Base-by-base conservation (phyloP, 2,329 filamentous ascomycete species). In the Pochonia chlamydosporia region DNA sequence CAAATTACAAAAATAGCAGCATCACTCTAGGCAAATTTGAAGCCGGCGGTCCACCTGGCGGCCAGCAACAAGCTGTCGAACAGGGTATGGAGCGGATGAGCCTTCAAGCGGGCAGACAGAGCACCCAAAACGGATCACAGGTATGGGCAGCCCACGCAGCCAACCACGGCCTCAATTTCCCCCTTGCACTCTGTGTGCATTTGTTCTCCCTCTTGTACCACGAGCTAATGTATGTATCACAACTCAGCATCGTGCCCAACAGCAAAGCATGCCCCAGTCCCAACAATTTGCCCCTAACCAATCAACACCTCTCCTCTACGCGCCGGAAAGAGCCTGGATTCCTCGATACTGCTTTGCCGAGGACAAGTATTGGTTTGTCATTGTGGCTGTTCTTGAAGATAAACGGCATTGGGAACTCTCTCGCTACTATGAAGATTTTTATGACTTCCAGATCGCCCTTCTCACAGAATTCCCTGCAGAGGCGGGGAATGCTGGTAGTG, bases 291-390 rank as follows among this genome's bases (percentile, higher is more conserved):
- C 58, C 24, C 53, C 66, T 28, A 51, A 55, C n/a, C 72, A 71
- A 59, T 67, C 75, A 6, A 63, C 63, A 10, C 73, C 77, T 3
- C 75, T 82, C 49, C 70, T 89, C 7, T 81, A 84, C 54, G 86
- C 90, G 2, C 92, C 93, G 0, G 72, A 95, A 42, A 81, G 82
- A 48, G 93, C 92, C 11, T 85, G 82, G 44, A 95, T 97, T 57
- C 91, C 92, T 14, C 80, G 89, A 52, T 97, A 96, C 70, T 95
- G 89, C 65, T 97, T 95, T 61, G 89, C 90, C 50, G 92, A 97
- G 62, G 91, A 96, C 57, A 96, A 96, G 65, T 97, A 97, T 68
- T 97, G 93, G 89, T 99, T 97, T 61, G 88, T 96, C 46, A 92
- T 99, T 49, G 91, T 96, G 65, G 89, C 88, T 21, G 79, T 85